phyloP scores from a whole-genome alignment of 2,329 filamentous ascomycete species.

The Clonostachys chloroleuca region DNA sequence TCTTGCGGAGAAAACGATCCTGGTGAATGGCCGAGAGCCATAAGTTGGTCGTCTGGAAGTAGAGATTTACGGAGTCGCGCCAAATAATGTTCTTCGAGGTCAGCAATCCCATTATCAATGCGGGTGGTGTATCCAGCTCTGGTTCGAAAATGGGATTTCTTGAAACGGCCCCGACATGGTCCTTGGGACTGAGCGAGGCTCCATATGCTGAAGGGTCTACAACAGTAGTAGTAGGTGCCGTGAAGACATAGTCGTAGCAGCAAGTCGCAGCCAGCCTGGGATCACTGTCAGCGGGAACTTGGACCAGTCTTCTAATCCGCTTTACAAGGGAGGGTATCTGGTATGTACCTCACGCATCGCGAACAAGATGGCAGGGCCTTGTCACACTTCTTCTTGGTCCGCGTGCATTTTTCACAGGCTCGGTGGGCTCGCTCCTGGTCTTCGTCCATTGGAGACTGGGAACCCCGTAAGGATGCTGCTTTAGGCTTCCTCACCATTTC shows the following conservation, averaged over 20 bases:
- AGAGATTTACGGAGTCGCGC: constrained; percentile 27
- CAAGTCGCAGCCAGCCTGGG: constrained; percentile 19
- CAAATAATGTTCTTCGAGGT: constrained; percentile 25
- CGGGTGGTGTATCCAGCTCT: constrained; percentile 23
- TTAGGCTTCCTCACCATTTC: too few relatives aligned
- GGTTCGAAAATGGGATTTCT: constrained; percentile 17
- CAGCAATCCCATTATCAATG: constrained; percentile 31
- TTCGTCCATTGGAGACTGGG: constrained; percentile 19
- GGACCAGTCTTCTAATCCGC: not conserved
- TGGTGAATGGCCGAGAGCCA: constrained; percentile 36
- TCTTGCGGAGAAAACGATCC: constrained; percentile 25
- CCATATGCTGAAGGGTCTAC: constrained; percentile 14
- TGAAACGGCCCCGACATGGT: not conserved
- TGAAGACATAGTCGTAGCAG: constrained; percentile 28
- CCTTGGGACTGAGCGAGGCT: constrained; percentile 11
- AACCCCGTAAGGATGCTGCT: constrained; percentile 6
- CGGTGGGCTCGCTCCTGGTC: constrained; percentile 21
- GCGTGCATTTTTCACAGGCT: constrained; percentile 29
- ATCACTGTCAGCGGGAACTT: not conserved
- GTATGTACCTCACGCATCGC: constrained; percentile 22
- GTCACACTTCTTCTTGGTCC: constrained; percentile 31
- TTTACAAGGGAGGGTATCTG: not conserved
- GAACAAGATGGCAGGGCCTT: constrained; percentile 27
- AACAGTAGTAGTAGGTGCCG: constrained; percentile 23
- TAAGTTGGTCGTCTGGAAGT: constrained; percentile 33